These are phyloP conservation scores for Solanum ossicruentum DNA, from an alignment of 257 asterid genomes.

Conservation along the genomic window DNA sequence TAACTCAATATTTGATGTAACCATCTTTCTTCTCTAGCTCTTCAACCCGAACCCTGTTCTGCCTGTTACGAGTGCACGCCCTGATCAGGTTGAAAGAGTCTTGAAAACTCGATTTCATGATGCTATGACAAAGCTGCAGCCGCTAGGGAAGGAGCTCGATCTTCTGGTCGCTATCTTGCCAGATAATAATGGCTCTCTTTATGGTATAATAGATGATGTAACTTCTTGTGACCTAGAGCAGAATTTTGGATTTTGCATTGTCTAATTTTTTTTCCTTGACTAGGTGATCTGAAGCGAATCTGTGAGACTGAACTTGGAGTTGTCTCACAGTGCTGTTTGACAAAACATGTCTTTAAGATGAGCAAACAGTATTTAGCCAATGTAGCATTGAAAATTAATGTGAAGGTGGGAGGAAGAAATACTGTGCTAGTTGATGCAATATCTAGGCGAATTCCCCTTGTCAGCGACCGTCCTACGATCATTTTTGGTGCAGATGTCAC, in stretches of 20 bases:
- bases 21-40: constrained; percentile 23
- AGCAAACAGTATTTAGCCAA: constrained; percentile 91
- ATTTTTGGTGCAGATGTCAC: constrained; percentile 99
- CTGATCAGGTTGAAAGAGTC: constrained; percentile 83
- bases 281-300: constrained; percentile 84
- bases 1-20: neutral
- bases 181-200: constrained; percentile 89
- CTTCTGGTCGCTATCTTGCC: constrained; percentile 79
- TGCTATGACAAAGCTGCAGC: constrained; percentile 43
- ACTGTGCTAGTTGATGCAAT: constrained; percentile 86
- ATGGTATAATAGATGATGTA: constrained; percentile 44
- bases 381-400: constrained; percentile 80
- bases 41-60: constrained; percentile 69
- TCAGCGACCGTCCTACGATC: constrained; percentile 82
- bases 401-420: constrained; percentile 94
- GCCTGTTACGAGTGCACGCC: constrained; percentile 52
- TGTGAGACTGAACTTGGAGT: constrained; percentile 98
- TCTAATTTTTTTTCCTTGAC: neutral
- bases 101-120: constrained; percentile 64
- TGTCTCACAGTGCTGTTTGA: constrained; percentile 92
- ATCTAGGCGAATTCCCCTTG: constrained; percentile 81
- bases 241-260: neutral
- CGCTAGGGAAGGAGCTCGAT: constrained; percentile 71
- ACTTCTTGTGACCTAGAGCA: neutral
- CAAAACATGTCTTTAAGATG: constrained; percentile 69